Evolutionary conservation across 805 yeast genomes (phyloP), one percentile per base, ranked within the genome.

Genomic region (Wickerhamomyces kurtzmanii): DNA sequence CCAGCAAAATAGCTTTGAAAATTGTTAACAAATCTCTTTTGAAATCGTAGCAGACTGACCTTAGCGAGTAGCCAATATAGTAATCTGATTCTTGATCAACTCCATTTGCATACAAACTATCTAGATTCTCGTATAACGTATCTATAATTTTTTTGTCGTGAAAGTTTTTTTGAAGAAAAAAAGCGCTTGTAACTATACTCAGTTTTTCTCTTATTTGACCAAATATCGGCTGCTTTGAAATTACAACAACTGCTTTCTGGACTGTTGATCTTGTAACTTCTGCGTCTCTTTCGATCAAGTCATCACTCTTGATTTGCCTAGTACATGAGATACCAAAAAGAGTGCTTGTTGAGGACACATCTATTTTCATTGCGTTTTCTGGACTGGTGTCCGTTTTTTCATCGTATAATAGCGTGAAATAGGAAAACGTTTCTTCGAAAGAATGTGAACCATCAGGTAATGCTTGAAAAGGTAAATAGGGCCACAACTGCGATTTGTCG

Each of bases 321-420:
- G 87, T 84, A 55, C 98, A 91, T 0, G 94, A 78, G 36, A 94
- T 83, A 2, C 95, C 98, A 62, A 91, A 91, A n/a, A 86, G 53
- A 0, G 98, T 91, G 1, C 72, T 67, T 17, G 63, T 65, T 22
- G 39, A 31, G 15, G 39, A 20, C 4, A 51, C 44, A 45, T 67
- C 54, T 40, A 58, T 44, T 40, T 57, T 42, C 50, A 57, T 38
- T 46, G 68, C 49, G 17, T 49, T 48, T 12, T 54, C 53, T 1
- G 59, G 47, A 21, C 51, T 40, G 11, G 39, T 31, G 12, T 37
- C 35, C 15, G 53, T 53, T 16, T 58, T 54, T 29, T 71, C 73
- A 48, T 85, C 85, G 46, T 74, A 82, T 5, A 80, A 66, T 24
- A 89, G 57, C 15, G 94, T 87, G 55, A 89, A 89, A 47, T 84